Base-by-base conservation (phyloP, 2,329 filamentous ascomycete genomes). In the Rhexocercosporidium sp. region DNA sequence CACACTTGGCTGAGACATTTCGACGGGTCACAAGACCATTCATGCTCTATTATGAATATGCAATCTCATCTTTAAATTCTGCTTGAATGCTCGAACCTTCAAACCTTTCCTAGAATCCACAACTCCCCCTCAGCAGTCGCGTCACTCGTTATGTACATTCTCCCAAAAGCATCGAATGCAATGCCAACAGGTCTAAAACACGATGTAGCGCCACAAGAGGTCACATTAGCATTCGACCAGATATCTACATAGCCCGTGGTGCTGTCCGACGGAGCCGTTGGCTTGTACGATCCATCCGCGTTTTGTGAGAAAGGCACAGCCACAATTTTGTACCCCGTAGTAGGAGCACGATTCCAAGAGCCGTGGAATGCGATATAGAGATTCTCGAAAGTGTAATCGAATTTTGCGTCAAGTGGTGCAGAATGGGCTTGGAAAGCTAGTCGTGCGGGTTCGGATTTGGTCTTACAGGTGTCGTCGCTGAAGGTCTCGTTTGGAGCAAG, bases 351-450 rank as follows among this genome's bases (percentile, higher is more conserved):
- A 27, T 72, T 59, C 69, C 69, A 72, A 22, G 66, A 69, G 16
- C 70, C 70, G 25, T 72, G 70, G 65, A 70, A 70, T 14, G 69
- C 64, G 29, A 72, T 37, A 49, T 67, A 72, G 20, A 72, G 56
- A 22, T 62, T 72, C n/a, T 53, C 61, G 54, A 39, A 69, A 9
- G 60, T 54, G 1, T 56, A 11, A 31, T 70, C 68, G 31, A 72
- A 72, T 60, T 69, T 68, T 16, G 64, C 56, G 54, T 72, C 70
- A 11, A 72, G 66, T 14, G 69, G 70, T 18, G 70, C 70, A 11
- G 68, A 70, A 37, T 72, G 69, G 7, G 70, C 70, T 57, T 72
- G 70, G 54, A 68, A 72, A 14, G 64, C 54, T 9, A 72, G 51
- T 27, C 67, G 56, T 9, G 70, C 64, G 2, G 69, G 63, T 5